phyloP scores from a whole-genome alignment of 352 stramenopile species.

The Blastocystis sp. region DNA sequence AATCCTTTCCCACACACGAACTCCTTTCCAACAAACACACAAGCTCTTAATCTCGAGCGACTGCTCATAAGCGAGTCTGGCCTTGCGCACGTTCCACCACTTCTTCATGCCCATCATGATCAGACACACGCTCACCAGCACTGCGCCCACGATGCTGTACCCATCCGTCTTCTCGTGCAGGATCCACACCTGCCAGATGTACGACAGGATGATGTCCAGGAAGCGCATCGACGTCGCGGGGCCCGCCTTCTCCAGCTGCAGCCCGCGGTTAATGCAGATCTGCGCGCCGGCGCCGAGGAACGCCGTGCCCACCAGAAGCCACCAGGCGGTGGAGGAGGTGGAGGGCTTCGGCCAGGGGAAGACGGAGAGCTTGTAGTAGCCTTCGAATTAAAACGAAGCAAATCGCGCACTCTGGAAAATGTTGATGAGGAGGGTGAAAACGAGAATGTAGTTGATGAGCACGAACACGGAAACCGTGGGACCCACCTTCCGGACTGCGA shows the following conservation, averaged over 20 bases:
- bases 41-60: not conserved
- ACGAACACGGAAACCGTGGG: slow-evolving; percentile 63
- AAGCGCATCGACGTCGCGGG: slow-evolving; percentile 70
- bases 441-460: slow-evolving; percentile 65
- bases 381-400: not conserved
- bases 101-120: slow-evolving; percentile 69
- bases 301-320: slow-evolving; percentile 29
- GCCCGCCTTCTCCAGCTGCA: slow-evolving; percentile 70
- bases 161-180: slow-evolving; percentile 50
- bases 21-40: no score
- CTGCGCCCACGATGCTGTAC: slow-evolving; percentile 63
- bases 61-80: slow-evolving; percentile 50
- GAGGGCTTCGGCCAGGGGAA: slow-evolving; percentile 62
- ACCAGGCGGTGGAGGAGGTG: slow-evolving; percentile 2
- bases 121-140: slow-evolving; percentile 55
- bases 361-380: slow-evolving; percentile 37
- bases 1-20: no score
- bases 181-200: slow-evolving; percentile 69
- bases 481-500: slow-evolving; percentile 64
- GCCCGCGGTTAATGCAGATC: slow-evolving; percentile 69
- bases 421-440: slow-evolving; percentile 63
- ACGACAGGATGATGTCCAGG: slow-evolving; percentile 70
- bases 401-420: slow-evolving; percentile 50
- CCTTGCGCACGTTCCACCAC: slow-evolving; percentile 62
- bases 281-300: slow-evolving; percentile 60